These are phyloP conservation scores for Monosporozyma aerobia DNA, from an alignment of 805 yeast species.

Conservation along the genomic window DNA sequence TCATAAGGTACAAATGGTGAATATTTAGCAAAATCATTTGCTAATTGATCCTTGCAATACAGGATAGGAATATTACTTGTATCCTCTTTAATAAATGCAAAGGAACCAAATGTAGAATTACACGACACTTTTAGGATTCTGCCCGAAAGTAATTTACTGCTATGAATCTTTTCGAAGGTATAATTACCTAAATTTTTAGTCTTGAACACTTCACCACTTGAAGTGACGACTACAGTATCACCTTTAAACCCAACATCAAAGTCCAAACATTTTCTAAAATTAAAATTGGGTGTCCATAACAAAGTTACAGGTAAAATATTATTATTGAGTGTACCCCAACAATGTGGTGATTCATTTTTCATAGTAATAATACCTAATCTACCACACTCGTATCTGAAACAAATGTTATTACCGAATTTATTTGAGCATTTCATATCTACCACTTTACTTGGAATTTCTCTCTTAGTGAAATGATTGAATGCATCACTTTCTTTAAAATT, in stretches of 20 bases:
- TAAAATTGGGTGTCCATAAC: slow-evolving; percentile 54
- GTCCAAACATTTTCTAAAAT: slow-evolving; percentile 43
- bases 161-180: slow-evolving; percentile 17
- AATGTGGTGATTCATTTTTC: slow-evolving; percentile 12
- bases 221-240: slow-evolving; percentile 55
- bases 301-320: slow-evolving; percentile 37
- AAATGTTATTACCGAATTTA: slow-evolving; percentile 34
- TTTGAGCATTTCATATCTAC: slow-evolving; percentile 27
- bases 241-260: slow-evolving; percentile 64
- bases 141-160: slow-evolving; percentile 30
- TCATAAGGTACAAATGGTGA: slow-evolving; percentile 34
- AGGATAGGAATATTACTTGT: slow-evolving; percentile 48
- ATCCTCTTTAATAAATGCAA: slow-evolving; percentile 60
- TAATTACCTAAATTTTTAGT: slow-evolving; percentile 4
- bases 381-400: slow-evolving; percentile 51
- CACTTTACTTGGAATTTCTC: slow-evolving; percentile 22
- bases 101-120: slow-evolving; percentile 55
- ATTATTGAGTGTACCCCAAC: slow-evolving; percentile 30
- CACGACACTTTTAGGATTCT: slow-evolving; percentile 45
- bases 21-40: slow-evolving; percentile 44
- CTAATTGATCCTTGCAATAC: slow-evolving; percentile 38
- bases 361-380: slow-evolving; percentile 35
- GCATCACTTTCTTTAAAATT: slow-evolving; percentile 22
- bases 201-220: slow-evolving; percentile 58
- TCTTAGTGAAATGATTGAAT: slow-evolving; percentile 30